These are phyloP conservation scores for Russula abietina DNA, from an alignment of 768 basidiomycete species.

Conservation along the genomic window DNA sequence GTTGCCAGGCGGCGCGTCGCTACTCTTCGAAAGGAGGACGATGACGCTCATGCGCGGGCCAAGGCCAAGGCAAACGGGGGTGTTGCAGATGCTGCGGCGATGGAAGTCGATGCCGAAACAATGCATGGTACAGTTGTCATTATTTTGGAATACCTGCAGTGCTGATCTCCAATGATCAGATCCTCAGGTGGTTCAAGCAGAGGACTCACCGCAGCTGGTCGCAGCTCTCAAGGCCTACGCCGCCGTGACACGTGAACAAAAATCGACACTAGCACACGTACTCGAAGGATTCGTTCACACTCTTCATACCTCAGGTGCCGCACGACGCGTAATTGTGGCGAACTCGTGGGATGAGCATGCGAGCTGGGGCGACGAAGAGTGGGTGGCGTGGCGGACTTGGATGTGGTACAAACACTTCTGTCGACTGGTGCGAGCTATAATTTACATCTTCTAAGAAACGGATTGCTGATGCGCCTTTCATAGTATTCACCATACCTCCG, in stretches of 20 bases:
- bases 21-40: slow-evolving; percentile 78
- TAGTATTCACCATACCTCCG: slow-evolving; percentile 79
- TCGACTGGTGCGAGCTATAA: slow-evolving; percentile 50
- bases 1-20: slow-evolving; percentile 70
- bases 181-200: slow-evolving; percentile 41
- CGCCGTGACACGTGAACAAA: slow-evolving; percentile 71
- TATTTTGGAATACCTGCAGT: neutral
- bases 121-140: slow-evolving; percentile 45
- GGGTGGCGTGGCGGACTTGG: slow-evolving; percentile 85
- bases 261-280: slow-evolving; percentile 61
- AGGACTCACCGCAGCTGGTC: slow-evolving; percentile 61
- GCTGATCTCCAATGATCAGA: slow-evolving; percentile 1
- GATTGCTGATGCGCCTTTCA: neutral
- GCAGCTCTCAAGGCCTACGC: slow-evolving; percentile 70
- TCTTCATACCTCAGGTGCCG: slow-evolving; percentile 37
- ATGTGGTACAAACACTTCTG: slow-evolving; percentile 91
- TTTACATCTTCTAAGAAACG: neutral
- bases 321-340: slow-evolving; percentile 54
- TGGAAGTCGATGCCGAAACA: slow-evolving; percentile 70
- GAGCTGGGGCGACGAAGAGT: slow-evolving; percentile 66
- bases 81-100: slow-evolving; percentile 40
- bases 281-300: slow-evolving; percentile 65
- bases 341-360: slow-evolving; percentile 65
- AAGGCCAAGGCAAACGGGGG: slow-evolving; percentile 49
- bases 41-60: slow-evolving; percentile 71